phyloP scores from a whole-genome alignment of 768 basidiomycete genomes.

The Suillus lakei region DNA sequence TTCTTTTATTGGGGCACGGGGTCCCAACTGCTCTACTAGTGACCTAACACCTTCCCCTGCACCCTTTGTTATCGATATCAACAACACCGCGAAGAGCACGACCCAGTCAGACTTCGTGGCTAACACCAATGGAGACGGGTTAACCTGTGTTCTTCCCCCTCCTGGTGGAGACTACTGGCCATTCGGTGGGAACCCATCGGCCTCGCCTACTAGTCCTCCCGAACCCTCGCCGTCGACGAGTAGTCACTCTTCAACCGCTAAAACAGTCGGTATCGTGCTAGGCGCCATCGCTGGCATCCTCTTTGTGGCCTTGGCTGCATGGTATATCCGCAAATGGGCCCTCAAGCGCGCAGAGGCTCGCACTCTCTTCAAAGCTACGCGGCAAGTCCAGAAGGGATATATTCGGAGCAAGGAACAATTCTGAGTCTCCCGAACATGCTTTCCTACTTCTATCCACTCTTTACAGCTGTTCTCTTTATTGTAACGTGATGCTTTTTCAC shows the following conservation, averaged over 20 bases:
- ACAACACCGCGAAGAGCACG: slow-evolving; percentile 42
- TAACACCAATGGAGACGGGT: slow-evolving; percentile 55
- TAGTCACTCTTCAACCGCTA: slow-evolving; percentile 36
- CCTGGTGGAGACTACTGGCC: slow-evolving; percentile 76
- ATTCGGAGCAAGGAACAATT: slow-evolving; percentile 12
- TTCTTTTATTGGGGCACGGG: slow-evolving; percentile 72
- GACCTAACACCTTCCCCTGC: slow-evolving; percentile 57
- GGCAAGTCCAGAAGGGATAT: slow-evolving; percentile 23
- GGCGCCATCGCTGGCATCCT: slow-evolving; percentile 55
- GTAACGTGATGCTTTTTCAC: neutral
- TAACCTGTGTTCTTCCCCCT: slow-evolving; percentile 74
- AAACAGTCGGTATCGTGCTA: slow-evolving; percentile 52
- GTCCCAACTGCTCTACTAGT: slow-evolving; percentile 62
- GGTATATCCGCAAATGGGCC: slow-evolving; percentile 55
- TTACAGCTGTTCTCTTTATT: neutral
- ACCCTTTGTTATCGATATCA: slow-evolving; percentile 61
- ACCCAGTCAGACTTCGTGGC: slow-evolving; percentile 58
- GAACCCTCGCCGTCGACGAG: slow-evolving; percentile 17
- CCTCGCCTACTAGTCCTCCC: slow-evolving; percentile 24
- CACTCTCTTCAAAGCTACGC: slow-evolving; percentile 27
- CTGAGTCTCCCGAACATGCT: neutral
- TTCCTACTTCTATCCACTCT: neutral
- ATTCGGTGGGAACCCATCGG: slow-evolving; percentile 56
- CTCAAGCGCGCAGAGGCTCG: slow-evolving; percentile 36
- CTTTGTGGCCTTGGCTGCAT: slow-evolving; percentile 43